Percentiles rank a stretch among this genome's conserved stretches.
phyloP scores from a whole-genome alignment of 345 rosid genomes.

The Eucalyptus regnans region DNA sequence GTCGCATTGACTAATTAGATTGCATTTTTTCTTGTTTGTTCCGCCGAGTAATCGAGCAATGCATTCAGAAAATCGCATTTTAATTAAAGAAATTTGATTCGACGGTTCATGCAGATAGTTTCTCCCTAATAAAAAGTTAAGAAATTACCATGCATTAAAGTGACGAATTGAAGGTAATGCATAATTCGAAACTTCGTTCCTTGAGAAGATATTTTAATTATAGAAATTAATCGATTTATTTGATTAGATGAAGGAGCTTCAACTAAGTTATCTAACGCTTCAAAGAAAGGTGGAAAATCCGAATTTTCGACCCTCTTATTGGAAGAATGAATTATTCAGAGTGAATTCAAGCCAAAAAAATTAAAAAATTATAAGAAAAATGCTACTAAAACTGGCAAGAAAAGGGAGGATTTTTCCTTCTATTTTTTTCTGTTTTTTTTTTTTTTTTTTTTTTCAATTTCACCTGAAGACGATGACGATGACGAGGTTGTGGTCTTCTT shows the following conservation, averaged over 20 bases:
- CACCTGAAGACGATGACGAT: not conserved
- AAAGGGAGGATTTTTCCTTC: not conserved
- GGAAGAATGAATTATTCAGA: not conserved
- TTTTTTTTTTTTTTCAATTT: not conserved
- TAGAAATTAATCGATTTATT: not conserved
- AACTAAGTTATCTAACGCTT: not conserved
- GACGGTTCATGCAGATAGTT: not conserved
- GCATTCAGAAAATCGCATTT: not conserved
- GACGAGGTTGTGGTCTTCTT: not conserved
- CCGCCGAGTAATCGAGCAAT: not conserved
- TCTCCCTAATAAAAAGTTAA: not conserved
- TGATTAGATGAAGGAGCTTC: not conserved
- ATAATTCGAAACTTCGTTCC: not conserved
- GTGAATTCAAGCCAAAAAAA: not conserved
- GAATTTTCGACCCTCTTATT: not conserved
- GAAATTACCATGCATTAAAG: not conserved
- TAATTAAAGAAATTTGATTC: not conserved
- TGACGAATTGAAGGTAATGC: not conserved
- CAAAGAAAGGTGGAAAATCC: not conserved
- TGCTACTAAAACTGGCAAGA: not conserved
- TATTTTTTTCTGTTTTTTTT: rapidly evolving
- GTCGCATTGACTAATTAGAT: not conserved
- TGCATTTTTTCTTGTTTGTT: not conserved
- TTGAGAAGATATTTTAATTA: not conserved
- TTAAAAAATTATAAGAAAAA: not conserved